Conservation (phyloP, 164 flowering plant species). For the Saururus chinensis region DNA sequence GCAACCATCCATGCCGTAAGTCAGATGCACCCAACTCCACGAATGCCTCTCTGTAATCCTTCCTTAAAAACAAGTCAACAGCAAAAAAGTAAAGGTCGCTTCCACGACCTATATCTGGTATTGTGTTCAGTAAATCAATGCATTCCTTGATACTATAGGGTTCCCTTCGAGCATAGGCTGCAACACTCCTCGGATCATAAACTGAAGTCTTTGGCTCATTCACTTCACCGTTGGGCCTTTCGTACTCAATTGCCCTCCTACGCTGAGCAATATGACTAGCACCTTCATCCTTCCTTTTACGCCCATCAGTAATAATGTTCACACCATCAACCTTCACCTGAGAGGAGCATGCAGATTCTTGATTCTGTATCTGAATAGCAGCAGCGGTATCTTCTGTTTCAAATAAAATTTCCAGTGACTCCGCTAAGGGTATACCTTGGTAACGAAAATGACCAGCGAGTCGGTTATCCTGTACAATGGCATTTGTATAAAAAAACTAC, state of each 20-base stretch:
- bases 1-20: background rate
- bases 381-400: background rate
- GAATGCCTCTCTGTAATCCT: constrained; percentile 1
- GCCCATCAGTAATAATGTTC: background rate
- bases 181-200: background rate
- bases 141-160: constrained; percentile 1
- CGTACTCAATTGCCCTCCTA: background rate
- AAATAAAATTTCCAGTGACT: background rate
- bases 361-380: background rate
- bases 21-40: background rate
- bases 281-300: background rate
- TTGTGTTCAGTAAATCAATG: background rate
- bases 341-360: background rate
- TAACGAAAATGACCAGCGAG: background rate
- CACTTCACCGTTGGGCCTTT: background rate
- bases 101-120: background rate
- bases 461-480: background rate
- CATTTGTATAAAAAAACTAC: background rate
- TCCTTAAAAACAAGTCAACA: background rate
- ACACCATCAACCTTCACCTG: background rate
- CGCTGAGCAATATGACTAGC: background rate
- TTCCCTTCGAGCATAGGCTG: background rate
- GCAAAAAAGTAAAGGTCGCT: background rate
- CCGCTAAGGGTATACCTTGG: background rate
- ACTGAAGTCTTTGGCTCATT: background rate